These are phyloP conservation scores for Austropuccinia psidii DNA, from an alignment of 1,284 basidiomycete genomes.

Conservation along the genomic window DNA sequence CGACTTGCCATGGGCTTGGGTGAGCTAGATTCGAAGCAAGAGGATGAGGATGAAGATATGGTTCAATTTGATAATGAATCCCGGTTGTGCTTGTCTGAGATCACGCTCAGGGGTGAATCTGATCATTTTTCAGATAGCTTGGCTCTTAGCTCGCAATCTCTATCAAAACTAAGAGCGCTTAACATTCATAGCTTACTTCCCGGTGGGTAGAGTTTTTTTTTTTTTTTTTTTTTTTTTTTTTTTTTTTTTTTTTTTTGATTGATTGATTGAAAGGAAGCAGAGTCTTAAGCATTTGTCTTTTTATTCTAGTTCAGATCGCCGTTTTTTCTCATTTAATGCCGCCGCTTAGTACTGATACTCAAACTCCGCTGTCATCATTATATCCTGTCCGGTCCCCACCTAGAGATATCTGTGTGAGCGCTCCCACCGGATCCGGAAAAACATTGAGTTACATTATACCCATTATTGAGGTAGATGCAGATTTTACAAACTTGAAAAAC, in stretches of 20 bases:
- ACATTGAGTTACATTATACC: slow-evolving; percentile 90
- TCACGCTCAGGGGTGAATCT: slow-evolving; percentile 67
- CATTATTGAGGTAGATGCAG: slow-evolving; percentile 65
- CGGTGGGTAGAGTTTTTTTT: slow-evolving; percentile 53
- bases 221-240: slow-evolving; percentile 14
- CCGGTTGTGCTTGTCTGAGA: slow-evolving; percentile 43
- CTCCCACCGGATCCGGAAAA: slow-evolving; percentile 95
- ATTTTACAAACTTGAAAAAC: slow-evolving; percentile 2
- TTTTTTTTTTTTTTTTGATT: background rate
- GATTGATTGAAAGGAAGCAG: no score
- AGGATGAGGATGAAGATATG: background rate
- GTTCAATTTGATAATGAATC: slow-evolving; percentile 37
- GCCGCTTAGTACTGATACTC: slow-evolving; percentile 42
- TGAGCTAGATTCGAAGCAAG: background rate
- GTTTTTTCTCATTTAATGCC: slow-evolving; percentile 69
- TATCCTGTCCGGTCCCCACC: slow-evolving; percentile 66
- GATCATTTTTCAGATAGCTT: slow-evolving; percentile 60
- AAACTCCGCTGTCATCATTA: slow-evolving; percentile 50
- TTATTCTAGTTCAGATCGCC: slow-evolving; percentile 64
- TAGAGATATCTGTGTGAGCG: slow-evolving; percentile 86
- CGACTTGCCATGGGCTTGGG: slow-evolving; percentile 35
- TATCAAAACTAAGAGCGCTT: slow-evolving; percentile 61
- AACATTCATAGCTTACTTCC: slow-evolving; percentile 78
- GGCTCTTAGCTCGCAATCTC: slow-evolving; percentile 57
- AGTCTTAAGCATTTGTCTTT: slow-evolving; percentile 20